Evolutionary conservation across 345 rosid genomes (phyloP), one percentile per base, ranked within the genome.

Genomic region (Brassica carinata): DNA sequence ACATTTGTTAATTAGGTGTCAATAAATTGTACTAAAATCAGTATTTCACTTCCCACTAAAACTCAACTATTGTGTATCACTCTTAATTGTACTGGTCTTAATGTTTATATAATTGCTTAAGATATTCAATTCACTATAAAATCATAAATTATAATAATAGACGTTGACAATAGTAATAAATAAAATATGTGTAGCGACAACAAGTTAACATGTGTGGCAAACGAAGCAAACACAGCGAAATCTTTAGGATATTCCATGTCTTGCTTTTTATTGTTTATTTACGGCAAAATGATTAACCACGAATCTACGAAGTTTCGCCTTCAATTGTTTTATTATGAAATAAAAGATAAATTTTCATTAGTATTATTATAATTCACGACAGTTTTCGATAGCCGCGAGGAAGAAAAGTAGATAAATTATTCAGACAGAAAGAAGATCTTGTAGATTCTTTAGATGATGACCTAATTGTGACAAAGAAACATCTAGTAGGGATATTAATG

Each of bases 161-260:
- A 33, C 31, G 64, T 70, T 38, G 15, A 70, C 11, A 65, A 65
- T 62, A 66, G 57, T 65, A 40, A 81, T n/a, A 27, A 76, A 55
- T 29, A 55, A 26, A 70, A 17, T 11, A 18, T 43, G 5, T 15
- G 36, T 26, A 65, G 64, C 73, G 74, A 81, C 81, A 81, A 62
- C 26, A 81, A 72, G 73, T 76, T 81, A 57, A 76, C 77, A 81
- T 76, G 84, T 76, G 81, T 81, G 84, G 84, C 81, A 57, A 81
- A 76, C 72, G 84, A 76, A 65, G 77, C 84, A 81, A 64, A 76
- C 84, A 72, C 18, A 65, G 66, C 18, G 18, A 76, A 76, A 76
- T 81, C 84, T 81, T 29, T 69, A 76, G 81, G 84, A 76, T 81
- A 76, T 66, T 76, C 77, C 77, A 81, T 81, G 84, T 81, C 71